phyloP scores from a whole-genome alignment of 768 basidiomycete species.

The Suillus subluteus region DNA sequence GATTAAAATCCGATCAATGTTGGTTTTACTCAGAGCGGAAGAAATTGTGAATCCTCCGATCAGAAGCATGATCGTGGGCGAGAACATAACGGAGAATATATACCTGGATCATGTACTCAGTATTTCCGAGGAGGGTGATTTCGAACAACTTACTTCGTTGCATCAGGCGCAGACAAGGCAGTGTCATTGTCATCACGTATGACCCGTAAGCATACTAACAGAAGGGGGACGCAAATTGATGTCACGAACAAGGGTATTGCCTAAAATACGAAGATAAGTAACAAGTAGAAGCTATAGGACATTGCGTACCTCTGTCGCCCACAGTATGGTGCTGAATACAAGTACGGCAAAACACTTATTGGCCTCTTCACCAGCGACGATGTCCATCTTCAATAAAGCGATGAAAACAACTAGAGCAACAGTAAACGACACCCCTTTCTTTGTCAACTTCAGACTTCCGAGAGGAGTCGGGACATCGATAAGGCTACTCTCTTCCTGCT shows the following conservation, averaged over 20 bases:
- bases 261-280: constrained; percentile 40
- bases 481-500: constrained; percentile 40
- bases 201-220: constrained; percentile 85
- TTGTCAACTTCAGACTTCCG: constrained; percentile 67
- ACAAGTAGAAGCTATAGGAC: background rate
- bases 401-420: constrained; percentile 63
- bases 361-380: constrained; percentile 67
- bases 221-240: constrained; percentile 83
- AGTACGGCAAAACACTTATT: constrained; percentile 92
- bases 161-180: constrained; percentile 62
- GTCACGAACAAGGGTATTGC: constrained; percentile 99
- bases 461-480: constrained; percentile 61
- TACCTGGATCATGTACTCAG: constrained; percentile 51
- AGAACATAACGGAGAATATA: constrained; percentile 95
- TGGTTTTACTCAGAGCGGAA: constrained; percentile 93
- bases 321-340: constrained; percentile 87
- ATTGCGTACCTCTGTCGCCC: constrained; percentile 90
- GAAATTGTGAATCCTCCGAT: constrained; percentile 98
- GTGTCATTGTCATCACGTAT: constrained; percentile 60
- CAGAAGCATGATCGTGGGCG: constrained; percentile 97
- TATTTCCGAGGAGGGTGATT: constrained; percentile 10
- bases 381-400: constrained; percentile 59
- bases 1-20: constrained; percentile 90
- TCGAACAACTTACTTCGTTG: constrained; percentile 67
- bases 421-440: constrained; percentile 59